These are phyloP conservation scores for Cyclospora cayetanensis DNA, from an alignment of 169 alveolate species.

Conservation along the genomic window DNA sequence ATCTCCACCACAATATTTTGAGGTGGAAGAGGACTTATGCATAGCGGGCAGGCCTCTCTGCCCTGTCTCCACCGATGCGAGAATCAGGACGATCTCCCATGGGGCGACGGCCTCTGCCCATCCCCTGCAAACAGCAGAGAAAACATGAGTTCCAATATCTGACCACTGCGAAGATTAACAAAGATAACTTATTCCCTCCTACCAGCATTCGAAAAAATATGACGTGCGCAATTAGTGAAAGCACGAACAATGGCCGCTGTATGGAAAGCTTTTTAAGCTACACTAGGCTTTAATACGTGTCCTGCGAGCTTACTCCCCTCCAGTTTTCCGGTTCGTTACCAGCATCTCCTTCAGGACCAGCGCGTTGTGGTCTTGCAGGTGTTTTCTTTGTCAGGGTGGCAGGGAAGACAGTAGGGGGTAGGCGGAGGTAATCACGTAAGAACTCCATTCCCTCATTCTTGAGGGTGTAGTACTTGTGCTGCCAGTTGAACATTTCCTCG, in stretches of 20 bases:
- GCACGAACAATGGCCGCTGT: too few relatives aligned
- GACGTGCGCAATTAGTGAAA: too few relatives aligned
- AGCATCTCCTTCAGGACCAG: constrained; percentile 42
- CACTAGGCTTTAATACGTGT: too few relatives aligned
- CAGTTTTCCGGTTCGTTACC: constrained; percentile 53
- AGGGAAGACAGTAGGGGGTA: constrained; percentile 95
- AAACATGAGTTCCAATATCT: background rate
- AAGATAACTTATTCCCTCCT: too few relatives aligned
- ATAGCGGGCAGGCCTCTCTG: constrained; percentile 41
- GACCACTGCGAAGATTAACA: too few relatives aligned
- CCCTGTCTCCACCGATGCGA: constrained; percentile 42
- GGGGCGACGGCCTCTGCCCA: constrained; percentile 34
- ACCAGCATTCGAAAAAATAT: too few relatives aligned
- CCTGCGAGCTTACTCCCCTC: constrained; percentile 53
- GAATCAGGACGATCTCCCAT: constrained; percentile 25
- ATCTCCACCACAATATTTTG: too few relatives aligned
- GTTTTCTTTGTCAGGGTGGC: constrained; percentile 93
- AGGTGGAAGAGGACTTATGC: background rate
- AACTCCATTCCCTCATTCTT: constrained; percentile 85
- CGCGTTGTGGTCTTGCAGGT: constrained; percentile 65
- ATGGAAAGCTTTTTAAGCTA: too few relatives aligned
- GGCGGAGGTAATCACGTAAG: constrained; percentile 87
- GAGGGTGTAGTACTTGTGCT: constrained; percentile 68
- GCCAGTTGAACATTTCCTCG: constrained; percentile 92
- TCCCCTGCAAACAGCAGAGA: constrained; percentile 16